phyloP scores from a whole-genome alignment of 2,329 filamentous ascomycete genomes.

The Cercospora sesami region DNA sequence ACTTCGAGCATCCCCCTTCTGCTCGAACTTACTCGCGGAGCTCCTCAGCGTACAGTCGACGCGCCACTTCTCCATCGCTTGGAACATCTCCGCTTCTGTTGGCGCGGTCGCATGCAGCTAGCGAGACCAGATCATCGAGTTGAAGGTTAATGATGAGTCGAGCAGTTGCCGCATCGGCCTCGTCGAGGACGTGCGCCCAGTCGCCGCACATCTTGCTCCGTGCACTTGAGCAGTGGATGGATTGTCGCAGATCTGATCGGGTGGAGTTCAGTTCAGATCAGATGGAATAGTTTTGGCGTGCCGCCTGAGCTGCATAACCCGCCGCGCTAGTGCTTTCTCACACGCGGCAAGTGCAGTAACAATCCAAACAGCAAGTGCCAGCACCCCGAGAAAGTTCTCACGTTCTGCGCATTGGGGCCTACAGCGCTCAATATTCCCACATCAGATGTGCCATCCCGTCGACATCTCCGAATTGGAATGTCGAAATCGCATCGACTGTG shows the following conservation, averaged over 20 bases:
- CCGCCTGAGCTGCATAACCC: background rate
- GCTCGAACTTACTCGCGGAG: background rate
- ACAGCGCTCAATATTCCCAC: background rate
- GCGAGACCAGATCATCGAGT: background rate
- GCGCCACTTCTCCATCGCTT: conserved; percentile 1
- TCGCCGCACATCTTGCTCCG: background rate
- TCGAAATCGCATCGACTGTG: background rate
- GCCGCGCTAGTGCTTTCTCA: background rate
- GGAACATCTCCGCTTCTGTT: background rate
- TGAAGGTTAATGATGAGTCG: background rate
- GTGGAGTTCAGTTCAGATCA: background rate
- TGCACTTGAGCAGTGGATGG: background rate
- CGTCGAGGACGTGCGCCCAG: conserved; percentile 1
- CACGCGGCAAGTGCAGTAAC: background rate
- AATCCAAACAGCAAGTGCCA: background rate
- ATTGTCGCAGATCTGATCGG: background rate
- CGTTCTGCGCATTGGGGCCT: background rate
- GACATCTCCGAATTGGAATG: background rate
- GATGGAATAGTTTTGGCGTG: background rate
- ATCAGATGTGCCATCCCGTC: background rate
- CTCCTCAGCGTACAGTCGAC: background rate
- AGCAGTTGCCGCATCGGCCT: conserved; percentile 1
- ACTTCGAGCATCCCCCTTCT: background rate
- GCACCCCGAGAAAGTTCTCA: background rate
- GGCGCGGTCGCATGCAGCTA: background rate